A percentile compares a stretch with the other conserved stretches of the same genome.
Evolutionary conservation across 2,329 filamentous ascomycete genomes (phyloP).

Genomic region (Cladophialophora exuberans): DNA sequence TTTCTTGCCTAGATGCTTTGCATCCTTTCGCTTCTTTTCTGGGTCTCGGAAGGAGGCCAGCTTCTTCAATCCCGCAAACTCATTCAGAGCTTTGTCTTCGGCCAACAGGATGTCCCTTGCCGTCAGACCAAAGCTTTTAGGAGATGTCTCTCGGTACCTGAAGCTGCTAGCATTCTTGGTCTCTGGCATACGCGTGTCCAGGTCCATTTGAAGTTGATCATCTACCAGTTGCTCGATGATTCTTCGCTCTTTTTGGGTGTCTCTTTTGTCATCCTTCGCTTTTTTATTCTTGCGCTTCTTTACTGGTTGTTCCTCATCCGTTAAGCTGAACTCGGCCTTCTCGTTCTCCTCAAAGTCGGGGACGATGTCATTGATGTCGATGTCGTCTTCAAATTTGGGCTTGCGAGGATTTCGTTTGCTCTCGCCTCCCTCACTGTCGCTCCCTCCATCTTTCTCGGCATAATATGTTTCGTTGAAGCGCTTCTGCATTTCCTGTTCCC

Average conservation of each 20-base stretch:
- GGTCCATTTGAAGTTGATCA: slow-evolving; percentile 74
- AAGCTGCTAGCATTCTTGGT: slow-evolving; percentile 60
- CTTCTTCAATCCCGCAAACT: slow-evolving; percentile 93
- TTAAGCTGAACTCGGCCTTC: slow-evolving; percentile 59
- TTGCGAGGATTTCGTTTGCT: slow-evolving; percentile 60
- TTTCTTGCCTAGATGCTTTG: slow-evolving; percentile 90
- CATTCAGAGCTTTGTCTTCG: slow-evolving; percentile 81
- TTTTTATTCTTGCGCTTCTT: slow-evolving; percentile 55
- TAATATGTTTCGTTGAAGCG: slow-evolving; percentile 93
- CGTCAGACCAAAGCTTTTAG: slow-evolving; percentile 85
- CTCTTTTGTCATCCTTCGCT: slow-evolving; percentile 64
- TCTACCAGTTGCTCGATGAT: slow-evolving; percentile 87
- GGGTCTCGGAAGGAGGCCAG: slow-evolving; percentile 84
- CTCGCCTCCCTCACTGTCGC: slow-evolving; percentile 69
- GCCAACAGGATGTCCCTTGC: slow-evolving; percentile 89
- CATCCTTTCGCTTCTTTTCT: slow-evolving; percentile 86
- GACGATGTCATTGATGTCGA: slow-evolving; percentile 94
- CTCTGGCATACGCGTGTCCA: slow-evolving; percentile 65
- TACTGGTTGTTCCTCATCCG: slow-evolving; percentile 54
- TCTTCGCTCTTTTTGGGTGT: slow-evolving; percentile 77
- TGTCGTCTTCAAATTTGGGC: slow-evolving; percentile 94
- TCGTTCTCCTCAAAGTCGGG: slow-evolving; percentile 63
- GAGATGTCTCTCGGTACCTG: slow-evolving; percentile 93
- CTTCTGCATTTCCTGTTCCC: slow-evolving; percentile 88
- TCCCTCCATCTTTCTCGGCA: slow-evolving; percentile 63